Base-by-base conservation (phyloP, 2,329 filamentous ascomycete genomes). In the Pezizomycotina sp. region DNA sequence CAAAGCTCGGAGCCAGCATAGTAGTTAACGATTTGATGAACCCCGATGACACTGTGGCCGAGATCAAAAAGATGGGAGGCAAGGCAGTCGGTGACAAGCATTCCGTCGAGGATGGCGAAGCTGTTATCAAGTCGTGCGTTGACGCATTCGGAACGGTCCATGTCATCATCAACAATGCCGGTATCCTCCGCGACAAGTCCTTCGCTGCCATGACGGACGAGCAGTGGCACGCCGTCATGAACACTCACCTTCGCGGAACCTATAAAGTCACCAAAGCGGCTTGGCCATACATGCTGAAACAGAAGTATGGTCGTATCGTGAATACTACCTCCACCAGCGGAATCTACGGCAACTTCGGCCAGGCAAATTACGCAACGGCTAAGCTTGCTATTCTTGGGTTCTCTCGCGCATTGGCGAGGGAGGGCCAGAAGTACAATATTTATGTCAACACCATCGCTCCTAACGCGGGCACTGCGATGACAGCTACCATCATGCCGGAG, bases 281-380 rank as follows among this genome's bases (percentile, higher is more conserved):
- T 13, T 98, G 86, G 83, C 89, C 89, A 32, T 79, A 91, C 60
- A 80, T 98, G 67, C 68, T 95, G 34, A 92, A 93, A 69, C 89
- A 98, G 61, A 95, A 93, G 68, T 98, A 93, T 54, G 89, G 89
- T 49, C 82, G 89, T 53, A 74, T 98, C 44, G 68, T 98, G 55
- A 98, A 98, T 68, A 98, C 89, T 30, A 89, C 89, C 25, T 92
- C 82, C 22, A 95, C 89, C 31, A 91, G 79, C 52, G 89, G 89
- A 60, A 92, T 98, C 59, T 98, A 98, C 58, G 89, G 89, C 51
- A 98, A 93, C 69, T 98, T 98, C 57, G 89, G 89, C 46, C 89
- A 98, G 62, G 81, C 86, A 53, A 98, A 98, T 68, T 98, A 98
- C 60, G 71, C 89, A 45, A 81, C 86, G 41, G 80, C 80, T 39